Conservation (phyloP, 2,329 filamentous ascomycete genomes). For the Diaporthe caulivora region DNA sequence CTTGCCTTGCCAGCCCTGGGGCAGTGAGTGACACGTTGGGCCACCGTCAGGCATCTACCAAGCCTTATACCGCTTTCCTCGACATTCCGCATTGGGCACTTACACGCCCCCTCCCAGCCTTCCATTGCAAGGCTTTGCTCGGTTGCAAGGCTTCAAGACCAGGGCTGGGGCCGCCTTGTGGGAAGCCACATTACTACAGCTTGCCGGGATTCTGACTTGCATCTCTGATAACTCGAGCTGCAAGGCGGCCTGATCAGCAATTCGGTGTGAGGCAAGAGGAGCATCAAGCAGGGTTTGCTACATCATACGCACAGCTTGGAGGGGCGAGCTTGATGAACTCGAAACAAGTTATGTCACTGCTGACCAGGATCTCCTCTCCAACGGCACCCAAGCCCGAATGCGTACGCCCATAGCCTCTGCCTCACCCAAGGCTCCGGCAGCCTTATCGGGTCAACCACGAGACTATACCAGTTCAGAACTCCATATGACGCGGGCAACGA, state of each 20-base stretch:
- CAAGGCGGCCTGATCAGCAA: slow-evolving; percentile 28
- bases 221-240: slow-evolving; percentile 6
- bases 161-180: slow-evolving; percentile 1
- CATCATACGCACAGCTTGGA: background rate
- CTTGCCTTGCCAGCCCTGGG: background rate
- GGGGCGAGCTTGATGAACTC: slow-evolving; percentile 26
- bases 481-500: background rate
- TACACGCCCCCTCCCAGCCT: slow-evolving; percentile 18
- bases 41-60: slow-evolving; percentile 29
- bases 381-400: slow-evolving; percentile 20
- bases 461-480: background rate
- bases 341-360: slow-evolving; percentile 19
- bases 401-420: background rate
- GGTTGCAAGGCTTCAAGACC: slow-evolving; percentile 6
- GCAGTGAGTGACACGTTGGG: slow-evolving; percentile 15
- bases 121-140: slow-evolving; percentile 18
- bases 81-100: slow-evolving; percentile 20
- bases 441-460: background rate
- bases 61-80: slow-evolving; percentile 9
- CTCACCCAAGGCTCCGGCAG: slow-evolving; percentile 26
- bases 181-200: background rate
- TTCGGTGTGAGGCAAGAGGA: slow-evolving; percentile 15
- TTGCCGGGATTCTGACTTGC: slow-evolving; percentile 22
- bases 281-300: slow-evolving; percentile 27
- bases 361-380: slow-evolving; percentile 16